Base-by-base conservation (phyloP, 441 rosid genomes). In the Euphorbia schlechtendalii region DNA sequence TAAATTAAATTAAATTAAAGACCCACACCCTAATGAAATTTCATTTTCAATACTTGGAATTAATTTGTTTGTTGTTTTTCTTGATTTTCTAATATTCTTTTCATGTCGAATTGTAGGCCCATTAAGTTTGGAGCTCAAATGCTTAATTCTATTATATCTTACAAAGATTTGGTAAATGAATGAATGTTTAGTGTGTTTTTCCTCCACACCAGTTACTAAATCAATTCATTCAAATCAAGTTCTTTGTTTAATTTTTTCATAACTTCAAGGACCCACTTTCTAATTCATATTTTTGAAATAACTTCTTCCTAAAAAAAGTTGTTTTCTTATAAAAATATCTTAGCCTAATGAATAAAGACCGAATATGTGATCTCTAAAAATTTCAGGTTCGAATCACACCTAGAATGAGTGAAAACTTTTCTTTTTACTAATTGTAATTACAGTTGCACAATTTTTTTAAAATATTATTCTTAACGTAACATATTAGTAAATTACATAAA, bases 141-240 rank as follows among this genome's bases (percentile, higher is more conserved):
- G 69, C 69, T 28, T 56, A 57, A 56, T 66, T 64, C 51, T 56
- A 51, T 59, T 49, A 59, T 63, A 46, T 59, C 9, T 51, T 59
- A 59, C 11, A 9, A 41, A 60, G 60, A 68, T 68, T 60, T 59
- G 71, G 65, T 60, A 5, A 32, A 43, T 45, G 63, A 32, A 66
- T 56, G 6, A 13, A 53, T 32, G 0, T 18, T 0, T 36, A 14
- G 51, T 64, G n/a, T 56, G 30, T 12, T 6, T 18, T 56, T 27
- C 28, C 25, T 65, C 54, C 36, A 25, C 36, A 40, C 9, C 15
- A 17, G 4, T 2, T 14, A 14, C 13, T 11, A 13, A 18, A n/a
- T 34, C 11, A 40, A 41, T 51, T 51, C 0, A 18, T 51, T 51
- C 8, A 28, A 15, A 17, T 28, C 6, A 56, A 15, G 18, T 15